Evolutionary conservation across 495 filamentous ascomycete species (phyloP).

Genomic region (Pseudoneurospora amorphoporcata): DNA sequence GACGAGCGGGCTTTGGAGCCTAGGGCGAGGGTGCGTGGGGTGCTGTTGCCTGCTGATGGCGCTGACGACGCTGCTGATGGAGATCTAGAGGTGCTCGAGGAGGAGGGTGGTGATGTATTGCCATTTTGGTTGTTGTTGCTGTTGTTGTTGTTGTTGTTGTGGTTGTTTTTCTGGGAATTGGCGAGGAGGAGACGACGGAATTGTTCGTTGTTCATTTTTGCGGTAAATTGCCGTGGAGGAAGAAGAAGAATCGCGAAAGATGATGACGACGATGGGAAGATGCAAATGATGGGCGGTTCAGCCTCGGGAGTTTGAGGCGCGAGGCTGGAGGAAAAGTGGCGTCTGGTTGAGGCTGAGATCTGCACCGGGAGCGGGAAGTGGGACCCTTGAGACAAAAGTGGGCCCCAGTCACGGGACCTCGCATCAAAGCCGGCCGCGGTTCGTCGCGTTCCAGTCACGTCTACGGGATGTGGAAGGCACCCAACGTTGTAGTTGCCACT

Average conservation of each 20-base stretch:
- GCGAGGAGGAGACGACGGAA: conserved; percentile 77
- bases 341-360: neutral
- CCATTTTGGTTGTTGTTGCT: conserved; percentile 26
- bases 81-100: conserved; percentile 14
- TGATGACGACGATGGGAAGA: neutral
- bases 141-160: conserved; percentile 6
- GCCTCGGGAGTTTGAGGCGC: neutral
- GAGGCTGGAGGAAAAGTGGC: neutral
- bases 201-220: conserved; percentile 85
- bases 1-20: conserved; percentile 60
- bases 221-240: neutral
- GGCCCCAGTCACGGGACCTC: neutral
- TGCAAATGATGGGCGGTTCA: neutral
- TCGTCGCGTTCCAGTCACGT: neutral
- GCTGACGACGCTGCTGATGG: neutral
- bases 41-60: conserved; percentile 9
- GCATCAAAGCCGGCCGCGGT: neutral
- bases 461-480: neutral
- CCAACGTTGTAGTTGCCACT: neutral
- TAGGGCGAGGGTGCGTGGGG: conserved; percentile 29
- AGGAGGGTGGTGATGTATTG: conserved; percentile 16
- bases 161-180: conserved; percentile 25
- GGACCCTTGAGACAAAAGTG: neutral
- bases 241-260: neutral
- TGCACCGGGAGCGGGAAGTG: neutral